Evolutionary conservation across 2,329 filamentous ascomycete species (phyloP).

Genomic region (Penicillium decumbens): DNA sequence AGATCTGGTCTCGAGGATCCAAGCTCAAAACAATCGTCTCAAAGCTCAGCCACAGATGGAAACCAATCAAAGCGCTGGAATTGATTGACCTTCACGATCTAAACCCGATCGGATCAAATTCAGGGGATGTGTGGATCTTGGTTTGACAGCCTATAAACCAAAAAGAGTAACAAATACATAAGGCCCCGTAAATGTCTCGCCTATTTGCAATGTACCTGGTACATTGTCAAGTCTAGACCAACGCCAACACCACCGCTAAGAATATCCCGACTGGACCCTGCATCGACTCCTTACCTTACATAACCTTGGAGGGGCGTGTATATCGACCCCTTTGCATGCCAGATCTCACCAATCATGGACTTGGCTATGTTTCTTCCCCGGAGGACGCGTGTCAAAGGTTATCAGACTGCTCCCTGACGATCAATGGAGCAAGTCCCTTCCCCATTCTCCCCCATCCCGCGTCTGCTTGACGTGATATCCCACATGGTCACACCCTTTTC

Average conservation of each 20-base stretch:
- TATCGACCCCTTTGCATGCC: constrained; percentile 10
- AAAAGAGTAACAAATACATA: background rate
- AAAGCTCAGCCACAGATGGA: constrained; percentile 1
- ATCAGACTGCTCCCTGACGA: constrained; percentile 6
- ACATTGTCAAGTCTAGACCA: constrained; percentile 1
- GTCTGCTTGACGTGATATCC: constrained; percentile 4
- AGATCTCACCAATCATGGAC: constrained; percentile 7
- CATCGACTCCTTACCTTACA: background rate
- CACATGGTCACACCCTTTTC: constrained; percentile 5
- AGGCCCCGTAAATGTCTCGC: background rate
- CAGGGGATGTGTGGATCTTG: constrained; percentile 1
- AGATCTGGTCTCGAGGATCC: background rate
- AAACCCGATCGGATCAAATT: background rate
- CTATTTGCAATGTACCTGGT: background rate
- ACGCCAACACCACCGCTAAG: background rate
- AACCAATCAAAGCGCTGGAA: background rate
- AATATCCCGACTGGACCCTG: background rate
- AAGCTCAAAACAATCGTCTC: background rate
- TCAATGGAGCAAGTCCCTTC: constrained; percentile 1
- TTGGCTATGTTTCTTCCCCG: background rate
- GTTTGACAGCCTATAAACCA: background rate
- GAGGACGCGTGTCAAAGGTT: constrained; percentile 10
- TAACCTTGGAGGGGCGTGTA: background rate
- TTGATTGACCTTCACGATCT: background rate
- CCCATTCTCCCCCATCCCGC: background rate